Evolutionary conservation across 371 early-diverging fungal species (phyloP), one percentile per base, ranked within the genome.

Genomic region (Mucor piriformis): DNA sequence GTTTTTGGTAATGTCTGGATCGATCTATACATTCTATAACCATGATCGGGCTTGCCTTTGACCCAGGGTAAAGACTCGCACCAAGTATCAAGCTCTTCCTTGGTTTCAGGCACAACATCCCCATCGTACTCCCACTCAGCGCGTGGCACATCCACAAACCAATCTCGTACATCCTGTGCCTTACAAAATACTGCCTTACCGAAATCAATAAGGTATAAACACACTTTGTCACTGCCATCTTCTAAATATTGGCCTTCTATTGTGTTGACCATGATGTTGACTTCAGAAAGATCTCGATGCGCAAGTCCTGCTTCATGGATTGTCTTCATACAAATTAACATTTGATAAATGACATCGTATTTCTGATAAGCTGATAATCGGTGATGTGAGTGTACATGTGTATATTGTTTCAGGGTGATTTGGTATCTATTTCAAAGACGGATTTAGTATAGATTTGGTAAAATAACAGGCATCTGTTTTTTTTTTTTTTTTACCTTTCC

Each of bases 231-330:
- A 35, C 78, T 78, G 0, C 82, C 80, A 46, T 87, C 88, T 46
- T 78, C 73, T 0, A 87, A 58, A 18, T 32, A 44, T 23, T 69
- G 61, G 2, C 69, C 74, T n/a, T 79, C 76, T 12, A 74, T 48
- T 23, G 74, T 77, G 54, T 82, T 78, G 27, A 88, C 81, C 88
- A 88, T 88, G 49, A 86, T 82, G 38, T 88, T 88, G 27, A 86
- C 88, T 61, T 88, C 88, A 3, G 84, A 83, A 24, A 88, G 69
- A 68, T 88, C 86, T 16, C 88, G 74, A 55, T 88, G 88, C 0
- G 88, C 86, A 12, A 88, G 72, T 3, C 88, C 88, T 8, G 82
- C 81, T 10, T 72, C 67, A 43, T 88, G 88, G 47, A 88, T 80
- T 0, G 70, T 74, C 50, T 79, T 73, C 74, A 88, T 81, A 37